A percentile compares a stretch with the other conserved stretches of the same genome.
Conservation (phyloP, 2,329 filamentous ascomycete genomes). For the Nannizziopsis barbatae region DNA sequence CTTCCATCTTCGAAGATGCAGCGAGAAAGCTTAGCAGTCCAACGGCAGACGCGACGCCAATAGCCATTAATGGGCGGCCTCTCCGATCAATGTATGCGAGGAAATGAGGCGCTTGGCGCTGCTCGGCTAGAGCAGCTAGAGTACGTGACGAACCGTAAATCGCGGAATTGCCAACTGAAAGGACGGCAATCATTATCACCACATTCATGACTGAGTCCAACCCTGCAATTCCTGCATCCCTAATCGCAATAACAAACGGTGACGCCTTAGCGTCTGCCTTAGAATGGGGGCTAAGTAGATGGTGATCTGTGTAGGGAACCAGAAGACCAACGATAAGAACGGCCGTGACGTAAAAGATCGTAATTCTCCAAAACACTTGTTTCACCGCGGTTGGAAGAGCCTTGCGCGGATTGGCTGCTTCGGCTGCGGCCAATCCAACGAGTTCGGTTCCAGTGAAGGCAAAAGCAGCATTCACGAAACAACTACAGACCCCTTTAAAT, state of each 20-base stretch:
- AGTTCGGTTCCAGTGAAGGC: conserved; percentile 36
- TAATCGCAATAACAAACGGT: conserved; percentile 62
- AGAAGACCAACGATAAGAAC: conserved; percentile 49
- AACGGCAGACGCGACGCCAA: conserved; percentile 59
- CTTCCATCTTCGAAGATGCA: conserved; percentile 47
- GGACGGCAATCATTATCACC: conserved; percentile 60
- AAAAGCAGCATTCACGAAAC: conserved; percentile 34
- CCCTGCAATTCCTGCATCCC: conserved; percentile 54
- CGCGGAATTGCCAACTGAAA: conserved; percentile 57
- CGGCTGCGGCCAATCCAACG: conserved; percentile 46
- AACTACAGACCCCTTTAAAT: conserved; percentile 54
- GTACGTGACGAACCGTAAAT: conserved; percentile 56
- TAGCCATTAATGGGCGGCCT: conserved; percentile 49
- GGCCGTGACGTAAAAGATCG: conserved; percentile 47
- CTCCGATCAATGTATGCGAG: conserved; percentile 56
- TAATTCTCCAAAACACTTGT: conserved; percentile 45
- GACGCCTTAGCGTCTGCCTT: conserved; percentile 59
- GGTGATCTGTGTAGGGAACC: conserved; percentile 51
- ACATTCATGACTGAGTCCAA: conserved; percentile 66
- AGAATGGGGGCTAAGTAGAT: conserved; percentile 48
- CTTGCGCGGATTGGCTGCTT: conserved; percentile 43
- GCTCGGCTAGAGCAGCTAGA: conserved; percentile 63
- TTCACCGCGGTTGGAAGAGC: conserved; percentile 45
- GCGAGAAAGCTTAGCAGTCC: conserved; percentile 70
- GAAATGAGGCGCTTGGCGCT: conserved; percentile 57